phyloP scores from a whole-genome alignment of 352 stramenopile species.

The Globisporangium mamillatum region DNA sequence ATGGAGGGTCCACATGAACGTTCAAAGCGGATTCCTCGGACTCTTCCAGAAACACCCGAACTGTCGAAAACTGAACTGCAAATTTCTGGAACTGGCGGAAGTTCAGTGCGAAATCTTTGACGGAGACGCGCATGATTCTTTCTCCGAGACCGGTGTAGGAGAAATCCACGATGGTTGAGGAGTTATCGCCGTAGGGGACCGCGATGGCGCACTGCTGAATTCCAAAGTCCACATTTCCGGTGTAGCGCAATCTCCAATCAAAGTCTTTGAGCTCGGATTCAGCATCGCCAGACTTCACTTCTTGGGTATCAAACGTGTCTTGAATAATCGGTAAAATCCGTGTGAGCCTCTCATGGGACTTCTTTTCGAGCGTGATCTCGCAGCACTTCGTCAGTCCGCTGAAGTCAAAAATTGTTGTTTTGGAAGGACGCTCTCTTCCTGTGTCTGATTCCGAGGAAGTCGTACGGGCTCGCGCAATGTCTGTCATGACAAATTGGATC shows the following conservation, averaged over 20 bases:
- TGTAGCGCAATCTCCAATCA: conserved; percentile 44
- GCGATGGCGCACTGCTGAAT: conserved; percentile 34
- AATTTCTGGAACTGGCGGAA: conserved; percentile 56
- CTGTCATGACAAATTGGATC: conserved; percentile 46
- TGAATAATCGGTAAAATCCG: conserved; percentile 28
- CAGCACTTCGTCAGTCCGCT: conserved; percentile 24
- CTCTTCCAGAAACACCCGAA: conserved; percentile 22
- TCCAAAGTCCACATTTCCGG: conserved; percentile 45
- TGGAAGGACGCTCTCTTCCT: background rate
- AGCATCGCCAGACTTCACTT: background rate
- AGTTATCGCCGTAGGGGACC: conserved; percentile 33
- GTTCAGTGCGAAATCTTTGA: conserved; percentile 43
- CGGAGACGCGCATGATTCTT: conserved; percentile 26
- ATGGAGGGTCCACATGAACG: background rate
- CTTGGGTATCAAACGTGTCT: conserved; percentile 39
- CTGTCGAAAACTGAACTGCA: conserved; percentile 28
- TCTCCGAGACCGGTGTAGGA: conserved; percentile 16
- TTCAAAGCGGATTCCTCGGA: background rate
- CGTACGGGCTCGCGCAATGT: conserved; percentile 22
- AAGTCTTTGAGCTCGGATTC: background rate
- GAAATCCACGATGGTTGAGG: conserved; percentile 10
- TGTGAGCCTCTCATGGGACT: background rate
- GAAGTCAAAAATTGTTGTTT: conserved; percentile 31
- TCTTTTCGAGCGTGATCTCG: conserved; percentile 18
- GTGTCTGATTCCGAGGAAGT: background rate